Conservation (phyloP, 2,329 filamentous ascomycete species). For the Fusarium virguliforme region DNA sequence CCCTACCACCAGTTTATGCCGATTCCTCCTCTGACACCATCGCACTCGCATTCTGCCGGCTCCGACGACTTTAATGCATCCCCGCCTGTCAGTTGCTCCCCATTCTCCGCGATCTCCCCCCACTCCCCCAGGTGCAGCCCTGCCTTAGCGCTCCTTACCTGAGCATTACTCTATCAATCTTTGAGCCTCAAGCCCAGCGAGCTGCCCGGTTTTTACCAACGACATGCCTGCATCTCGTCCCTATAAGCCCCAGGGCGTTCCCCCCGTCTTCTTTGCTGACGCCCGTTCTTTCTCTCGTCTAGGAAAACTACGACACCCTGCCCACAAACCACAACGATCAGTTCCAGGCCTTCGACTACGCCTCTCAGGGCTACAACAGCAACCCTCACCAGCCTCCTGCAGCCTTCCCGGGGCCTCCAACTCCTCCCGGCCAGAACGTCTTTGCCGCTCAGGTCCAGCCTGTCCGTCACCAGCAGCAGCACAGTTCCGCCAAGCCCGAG, state of each 20-base stretch:
- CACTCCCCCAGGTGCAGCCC: conserved; percentile 49
- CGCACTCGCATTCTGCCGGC: conserved; percentile 68
- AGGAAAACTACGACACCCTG: conserved; percentile 68
- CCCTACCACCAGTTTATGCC: conserved; percentile 70
- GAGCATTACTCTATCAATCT: conserved; percentile 55
- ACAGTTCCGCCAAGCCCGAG: conserved; percentile 44
- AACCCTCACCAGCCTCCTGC: conserved; percentile 56
- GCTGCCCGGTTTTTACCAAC: conserved; percentile 25
- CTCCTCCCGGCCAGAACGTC: conserved; percentile 64
- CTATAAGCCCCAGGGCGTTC: conserved; percentile 17
- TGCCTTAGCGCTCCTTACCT: conserved; percentile 55
- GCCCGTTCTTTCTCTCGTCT: conserved; percentile 18
- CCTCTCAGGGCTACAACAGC: conserved; percentile 58
- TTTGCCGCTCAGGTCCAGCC: conserved; percentile 51
- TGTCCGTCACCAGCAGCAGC: conserved; percentile 39
- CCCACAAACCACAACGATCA: conserved; percentile 61
- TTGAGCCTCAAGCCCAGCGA: conserved; percentile 30
- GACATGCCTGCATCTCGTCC: conserved; percentile 36
- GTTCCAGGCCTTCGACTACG: conserved; percentile 65
- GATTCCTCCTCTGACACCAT: conserved; percentile 69
- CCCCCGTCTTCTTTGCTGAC: conserved; percentile 34
- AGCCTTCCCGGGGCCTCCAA: conserved; percentile 64
- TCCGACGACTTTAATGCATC: conserved; percentile 72
- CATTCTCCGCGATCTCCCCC: conserved; percentile 48
- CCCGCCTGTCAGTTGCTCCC: conserved; percentile 66